phyloP scores from a whole-genome alignment of 2,329 filamentous ascomycete genomes.

The Colletotrichum falcatum region DNA sequence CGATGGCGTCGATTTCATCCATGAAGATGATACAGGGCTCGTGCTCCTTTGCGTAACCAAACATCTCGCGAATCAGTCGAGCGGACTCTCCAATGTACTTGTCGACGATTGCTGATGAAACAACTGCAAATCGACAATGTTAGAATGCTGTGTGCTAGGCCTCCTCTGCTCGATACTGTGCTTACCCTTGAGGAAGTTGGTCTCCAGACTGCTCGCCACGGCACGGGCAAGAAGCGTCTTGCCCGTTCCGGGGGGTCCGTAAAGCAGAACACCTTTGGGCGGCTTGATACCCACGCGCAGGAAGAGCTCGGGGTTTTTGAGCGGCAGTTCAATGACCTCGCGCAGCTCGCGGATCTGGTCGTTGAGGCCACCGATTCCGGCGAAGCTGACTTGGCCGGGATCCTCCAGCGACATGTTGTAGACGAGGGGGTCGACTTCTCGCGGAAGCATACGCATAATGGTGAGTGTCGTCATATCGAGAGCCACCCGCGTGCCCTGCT shows the following conservation, averaged over 20 bases:
- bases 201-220: conserved; percentile 95
- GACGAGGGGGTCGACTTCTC: conserved; percentile 97
- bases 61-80: conserved; percentile 98
- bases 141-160: conserved; percentile 30
- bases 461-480: conserved; percentile 99
- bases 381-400: conserved; percentile 97
- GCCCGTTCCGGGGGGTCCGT: conserved; percentile 95
- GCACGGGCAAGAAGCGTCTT: conserved; percentile 96
- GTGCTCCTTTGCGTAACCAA: conserved; percentile 98
- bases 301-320: conserved; percentile 99
- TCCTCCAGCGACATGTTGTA: conserved; percentile 99
- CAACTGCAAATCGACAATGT: conserved; percentile 68
- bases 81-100: conserved; percentile 99
- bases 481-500: conserved; percentile 97
- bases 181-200: conserved; percentile 96
- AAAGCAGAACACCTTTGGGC: conserved; percentile 95
- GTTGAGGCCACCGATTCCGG: conserved; percentile 95
- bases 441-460: conserved; percentile 99
- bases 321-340: conserved; percentile 96
- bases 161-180: not conserved
- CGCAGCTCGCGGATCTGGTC: conserved; percentile 97
- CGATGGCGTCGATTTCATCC: conserved; percentile 99
- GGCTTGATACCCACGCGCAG: conserved; percentile 97
- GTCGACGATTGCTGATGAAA: conserved; percentile 98
- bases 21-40: conserved; percentile 99